Evolutionary conservation across 2,329 filamentous ascomycete species (phyloP).

Genomic region (Blastomyces silverae): DNA sequence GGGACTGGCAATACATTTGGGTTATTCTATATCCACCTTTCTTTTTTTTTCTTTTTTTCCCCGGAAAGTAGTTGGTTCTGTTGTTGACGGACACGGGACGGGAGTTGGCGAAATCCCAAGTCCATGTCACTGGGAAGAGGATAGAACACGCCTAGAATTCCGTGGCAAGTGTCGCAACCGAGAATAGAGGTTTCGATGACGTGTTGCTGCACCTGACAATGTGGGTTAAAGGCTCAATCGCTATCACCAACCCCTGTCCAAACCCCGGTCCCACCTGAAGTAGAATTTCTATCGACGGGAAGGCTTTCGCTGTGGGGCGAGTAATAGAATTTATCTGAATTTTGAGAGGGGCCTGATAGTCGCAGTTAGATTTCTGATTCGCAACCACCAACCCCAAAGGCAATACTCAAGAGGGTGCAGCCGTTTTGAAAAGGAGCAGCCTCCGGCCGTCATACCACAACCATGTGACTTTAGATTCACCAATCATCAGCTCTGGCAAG

Average conservation of each 20-base stretch:
- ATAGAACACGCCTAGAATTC: slow-evolving; percentile 13
- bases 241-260: not conserved
- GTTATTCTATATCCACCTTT: not conserved
- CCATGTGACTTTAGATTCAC: slow-evolving; percentile 6
- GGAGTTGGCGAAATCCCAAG: slow-evolving; percentile 16
- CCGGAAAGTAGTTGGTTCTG: not conserved
- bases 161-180: not conserved
- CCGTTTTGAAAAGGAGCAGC: not conserved
- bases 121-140: slow-evolving; percentile 21
- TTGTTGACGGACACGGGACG: slow-evolving; percentile 9
- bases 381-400: not conserved
- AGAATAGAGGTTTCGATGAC: slow-evolving; percentile 13
- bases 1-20: not conserved
- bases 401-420: not conserved
- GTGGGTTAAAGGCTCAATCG: not conserved
- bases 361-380: slow-evolving; percentile 2
- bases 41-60: not conserved
- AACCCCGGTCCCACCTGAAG: not conserved
- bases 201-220: slow-evolving; percentile 12
- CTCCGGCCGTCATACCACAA: not conserved
- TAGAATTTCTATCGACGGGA: not conserved
- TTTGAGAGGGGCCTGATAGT: not conserved
- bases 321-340: not conserved
- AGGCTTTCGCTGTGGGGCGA: not conserved
- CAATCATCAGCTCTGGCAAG: not conserved